Base-by-base conservation (phyloP, 2,329 filamentous ascomycete genomes). In the Aureobasidium sp. region DNA sequence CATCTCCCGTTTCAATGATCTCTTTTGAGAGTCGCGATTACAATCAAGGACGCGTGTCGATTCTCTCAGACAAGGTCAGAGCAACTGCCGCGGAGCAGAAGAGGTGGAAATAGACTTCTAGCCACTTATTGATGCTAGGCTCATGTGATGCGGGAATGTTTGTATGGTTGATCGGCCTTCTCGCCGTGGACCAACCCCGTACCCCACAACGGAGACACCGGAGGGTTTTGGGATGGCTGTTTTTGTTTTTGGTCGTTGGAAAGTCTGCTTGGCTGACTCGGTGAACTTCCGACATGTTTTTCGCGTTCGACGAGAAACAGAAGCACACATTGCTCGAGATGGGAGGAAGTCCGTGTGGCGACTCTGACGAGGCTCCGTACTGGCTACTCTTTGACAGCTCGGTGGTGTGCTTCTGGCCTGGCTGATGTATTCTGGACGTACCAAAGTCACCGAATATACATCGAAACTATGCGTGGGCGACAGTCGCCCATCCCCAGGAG, bases 81-180 rank as follows among this genome's bases (percentile, higher is more conserved):
- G 29, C 24, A 37, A 26, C 29, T 37, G 24, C 43, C 55, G 29
- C 3, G 20, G 12, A 47, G 43, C 20, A 59, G 20, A 47, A 20
- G 53, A 57, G 29, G 55, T 59, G 43, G 43, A 48, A 39, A 47
- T 41, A 47, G 29, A 59, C 41, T 59, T 59, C 27, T 37, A 41
- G 27, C 34, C 48, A 52, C 32, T 37, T 37, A 10, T 17, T 59
- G 43, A 29, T 32, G 43, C 32, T 7, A 26, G 48, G 20, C 32
- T 44, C 55, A 59, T 47, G 55, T 59, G 55, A 59, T 46, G 55
- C n/a, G 29, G 26, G 34, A 15, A 15, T 48, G n/a, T 24, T 46
- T n/a, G 9, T 39, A 17, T 44, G 36, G 27, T 55, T 20, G 27
- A 9, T 47, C 55, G 55, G 55, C 47, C 29, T 59, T 59, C 55